These are phyloP conservation scores for Funneliformis caledonium DNA, from an alignment of 371 early-diverging fungal genomes.

Conservation along the genomic window DNA sequence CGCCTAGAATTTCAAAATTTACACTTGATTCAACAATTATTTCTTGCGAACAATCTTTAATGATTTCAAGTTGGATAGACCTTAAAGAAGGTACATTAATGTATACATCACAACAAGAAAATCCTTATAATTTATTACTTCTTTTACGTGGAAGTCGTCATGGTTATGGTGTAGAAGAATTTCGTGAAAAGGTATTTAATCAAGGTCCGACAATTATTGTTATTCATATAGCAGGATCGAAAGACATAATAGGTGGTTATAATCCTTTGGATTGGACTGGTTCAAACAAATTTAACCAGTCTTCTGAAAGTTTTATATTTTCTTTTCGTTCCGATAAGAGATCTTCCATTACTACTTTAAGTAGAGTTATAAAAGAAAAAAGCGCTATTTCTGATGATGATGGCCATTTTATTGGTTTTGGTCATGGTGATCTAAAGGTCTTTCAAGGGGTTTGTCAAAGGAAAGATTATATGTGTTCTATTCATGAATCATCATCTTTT, in stretches of 20 bases:
- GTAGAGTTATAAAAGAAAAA: neutral
- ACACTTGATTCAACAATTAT: conserved; percentile 16
- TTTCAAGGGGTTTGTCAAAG: conserved; percentile 19
- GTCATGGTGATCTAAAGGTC: conserved; percentile 15
- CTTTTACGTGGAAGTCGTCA: conserved; percentile 29
- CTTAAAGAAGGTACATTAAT: neutral
- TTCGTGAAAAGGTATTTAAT: conserved; percentile 36
- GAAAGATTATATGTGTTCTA: neutral
- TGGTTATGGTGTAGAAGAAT: conserved; percentile 28
- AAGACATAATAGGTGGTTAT: conserved; percentile 26
- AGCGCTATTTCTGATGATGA: conserved; percentile 12
- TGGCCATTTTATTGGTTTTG: conserved; percentile 25
- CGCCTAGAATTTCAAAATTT: conserved; percentile 11
- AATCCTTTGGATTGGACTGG: conserved; percentile 25
- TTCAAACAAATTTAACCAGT: neutral
- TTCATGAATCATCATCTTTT: neutral
- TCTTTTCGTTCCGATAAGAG: neutral
- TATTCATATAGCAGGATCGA: conserved; percentile 4
- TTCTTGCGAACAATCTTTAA: conserved; percentile 2
- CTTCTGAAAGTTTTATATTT: conserved; percentile 29
- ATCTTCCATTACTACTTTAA: conserved; percentile 3
- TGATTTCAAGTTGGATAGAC: conserved; percentile 37
- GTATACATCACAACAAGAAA: neutral
- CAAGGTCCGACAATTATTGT: conserved; percentile 33
- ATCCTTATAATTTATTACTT: conserved; percentile 27